A percentile compares a stretch with the other conserved stretches of the same genome.
Conservation (phyloP, 75 land plant genomes). For the Selaginella tamariscina region DNA sequence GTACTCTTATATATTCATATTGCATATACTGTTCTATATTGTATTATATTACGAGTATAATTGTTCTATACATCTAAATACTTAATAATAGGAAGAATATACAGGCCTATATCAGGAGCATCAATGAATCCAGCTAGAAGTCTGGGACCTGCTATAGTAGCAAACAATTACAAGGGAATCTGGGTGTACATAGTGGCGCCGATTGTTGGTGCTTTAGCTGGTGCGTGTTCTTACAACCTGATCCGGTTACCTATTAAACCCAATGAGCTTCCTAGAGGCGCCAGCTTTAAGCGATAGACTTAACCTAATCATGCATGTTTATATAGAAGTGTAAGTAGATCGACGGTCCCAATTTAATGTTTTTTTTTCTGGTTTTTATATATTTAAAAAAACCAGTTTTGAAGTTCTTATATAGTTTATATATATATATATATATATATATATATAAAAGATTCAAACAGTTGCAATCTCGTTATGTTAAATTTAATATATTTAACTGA, state of each 20-base stretch:
- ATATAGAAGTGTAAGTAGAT: too few relatives aligned
- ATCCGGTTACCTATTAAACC: constrained; percentile 55
- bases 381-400: too few relatives aligned
- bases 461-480: too few relatives aligned
- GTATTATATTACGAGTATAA: background rate
- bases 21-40: background rate
- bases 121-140: constrained; percentile 71
- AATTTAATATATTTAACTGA: too few relatives aligned
- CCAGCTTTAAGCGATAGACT: background rate
- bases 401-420: too few relatives aligned
- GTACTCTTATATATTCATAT: background rate
- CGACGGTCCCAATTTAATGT: too few relatives aligned
- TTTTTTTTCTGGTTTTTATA: too few relatives aligned
- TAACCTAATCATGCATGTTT: too few relatives aligned
- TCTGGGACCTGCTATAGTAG: constrained; percentile 54
- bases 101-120: constrained; percentile 31
- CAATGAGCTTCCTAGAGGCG: background rate
- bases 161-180: constrained; percentile 27
- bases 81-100: too few relatives aligned
- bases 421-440: too few relatives aligned
- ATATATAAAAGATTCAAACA: too few relatives aligned
- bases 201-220: constrained; percentile 31
- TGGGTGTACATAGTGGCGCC: constrained; percentile 66
- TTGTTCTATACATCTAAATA: background rate
- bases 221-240: constrained; percentile 61